phyloP scores from a whole-genome alignment of 805 yeast species.

The Ogataea ganodermae region DNA sequence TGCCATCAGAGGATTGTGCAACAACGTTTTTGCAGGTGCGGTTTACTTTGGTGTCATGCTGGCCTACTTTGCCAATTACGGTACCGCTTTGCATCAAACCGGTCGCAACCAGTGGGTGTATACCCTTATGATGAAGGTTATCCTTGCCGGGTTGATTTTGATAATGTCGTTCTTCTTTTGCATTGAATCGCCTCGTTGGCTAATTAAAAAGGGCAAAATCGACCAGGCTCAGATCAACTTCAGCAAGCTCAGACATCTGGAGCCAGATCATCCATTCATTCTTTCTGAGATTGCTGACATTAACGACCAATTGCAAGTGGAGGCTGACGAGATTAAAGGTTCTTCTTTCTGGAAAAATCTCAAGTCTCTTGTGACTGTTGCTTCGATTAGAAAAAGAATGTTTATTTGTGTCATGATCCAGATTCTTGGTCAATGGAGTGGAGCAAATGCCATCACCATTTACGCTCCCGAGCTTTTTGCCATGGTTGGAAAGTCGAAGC shows the following conservation, averaged over 20 bases:
- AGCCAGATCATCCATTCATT: conserved; percentile 50
- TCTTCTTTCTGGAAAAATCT: conserved; percentile 27
- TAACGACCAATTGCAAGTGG: conserved; percentile 44
- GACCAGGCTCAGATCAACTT: conserved; percentile 44
- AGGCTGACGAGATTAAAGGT: conserved; percentile 25
- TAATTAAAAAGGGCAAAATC: conserved; percentile 42
- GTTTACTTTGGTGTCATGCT: conserved; percentile 56
- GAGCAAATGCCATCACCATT: conserved; percentile 56
- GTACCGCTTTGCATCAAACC: conserved; percentile 45
- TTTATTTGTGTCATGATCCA: conserved; percentile 45
- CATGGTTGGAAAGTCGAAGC: conserved; percentile 46
- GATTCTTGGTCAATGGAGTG: conserved; percentile 60
- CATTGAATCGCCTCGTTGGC: conserved; percentile 55
- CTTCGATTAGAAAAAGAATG: conserved; percentile 49
- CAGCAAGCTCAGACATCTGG: conserved; percentile 45
- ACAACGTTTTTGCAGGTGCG: conserved; percentile 57
- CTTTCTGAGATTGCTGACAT: conserved; percentile 53
- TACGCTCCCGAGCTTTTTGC: conserved; percentile 56
- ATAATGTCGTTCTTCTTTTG: conserved; percentile 44
- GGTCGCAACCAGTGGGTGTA: conserved; percentile 51
- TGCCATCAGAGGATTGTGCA: conserved; percentile 52
- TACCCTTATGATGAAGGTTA: conserved; percentile 50
- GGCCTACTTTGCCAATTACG: conserved; percentile 53
- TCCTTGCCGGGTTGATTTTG: conserved; percentile 48
- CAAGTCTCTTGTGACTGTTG: conserved; percentile 40